Conservation (phyloP, 2,329 filamentous ascomycete species). For the Penicillium expansum region DNA sequence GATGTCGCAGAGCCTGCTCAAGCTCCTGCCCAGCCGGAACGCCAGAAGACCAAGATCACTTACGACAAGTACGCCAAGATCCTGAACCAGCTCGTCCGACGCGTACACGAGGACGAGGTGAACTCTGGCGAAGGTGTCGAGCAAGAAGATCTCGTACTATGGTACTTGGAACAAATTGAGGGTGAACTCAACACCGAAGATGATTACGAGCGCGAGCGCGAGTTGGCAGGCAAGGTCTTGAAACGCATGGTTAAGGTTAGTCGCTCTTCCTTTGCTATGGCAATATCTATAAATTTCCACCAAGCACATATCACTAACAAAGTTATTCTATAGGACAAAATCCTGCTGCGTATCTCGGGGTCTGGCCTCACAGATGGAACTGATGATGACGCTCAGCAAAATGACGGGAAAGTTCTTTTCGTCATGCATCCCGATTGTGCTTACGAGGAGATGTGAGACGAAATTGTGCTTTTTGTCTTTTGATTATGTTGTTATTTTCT, state of each 20-base stretch:
- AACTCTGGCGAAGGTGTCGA: constrained; percentile 77
- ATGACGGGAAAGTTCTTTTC: constrained; percentile 63
- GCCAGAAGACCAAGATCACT: constrained; percentile 79
- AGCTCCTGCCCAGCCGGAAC: constrained; percentile 36
- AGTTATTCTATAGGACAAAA: constrained; percentile 51
- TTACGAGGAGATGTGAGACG: constrained; percentile 63
- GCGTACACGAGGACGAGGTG: constrained; percentile 78
- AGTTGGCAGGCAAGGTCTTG: constrained; percentile 76
- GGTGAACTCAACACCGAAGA: constrained; percentile 76
- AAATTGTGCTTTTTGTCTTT: constrained; percentile 19
- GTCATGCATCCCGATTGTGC: constrained; percentile 93
- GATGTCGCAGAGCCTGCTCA: constrained; percentile 47
- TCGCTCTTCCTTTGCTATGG: background rate
- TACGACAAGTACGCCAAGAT: constrained; percentile 94
- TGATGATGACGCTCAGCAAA: constrained; percentile 51
- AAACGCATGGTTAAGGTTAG: constrained; percentile 91
- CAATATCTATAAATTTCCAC: background rate
- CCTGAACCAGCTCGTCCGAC: constrained; percentile 77
- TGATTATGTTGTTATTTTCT: constrained; percentile 1
- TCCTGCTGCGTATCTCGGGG: constrained; percentile 64
- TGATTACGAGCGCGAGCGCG: constrained; percentile 72
- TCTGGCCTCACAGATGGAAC: constrained; percentile 82
- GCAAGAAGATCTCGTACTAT: constrained; percentile 74
- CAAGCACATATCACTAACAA: background rate
- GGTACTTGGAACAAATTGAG: constrained; percentile 93